A percentile compares a stretch with the other conserved stretches of the same genome.
Conservation (phyloP, 2,329 filamentous ascomycete genomes). For the Ampelomyces quisqualis region DNA sequence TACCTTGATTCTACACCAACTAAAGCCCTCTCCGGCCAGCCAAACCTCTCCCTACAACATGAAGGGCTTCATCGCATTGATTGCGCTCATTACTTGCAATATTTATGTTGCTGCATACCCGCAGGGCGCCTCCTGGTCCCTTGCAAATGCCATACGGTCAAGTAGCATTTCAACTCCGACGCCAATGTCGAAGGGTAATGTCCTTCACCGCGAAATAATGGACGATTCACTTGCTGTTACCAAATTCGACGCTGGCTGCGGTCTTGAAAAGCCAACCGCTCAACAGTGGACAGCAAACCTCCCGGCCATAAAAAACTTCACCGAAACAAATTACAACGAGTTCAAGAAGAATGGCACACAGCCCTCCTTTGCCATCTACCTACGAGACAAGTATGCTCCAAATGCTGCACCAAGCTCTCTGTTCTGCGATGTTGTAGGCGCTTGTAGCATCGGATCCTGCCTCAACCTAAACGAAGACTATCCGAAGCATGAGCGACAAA, state of each 20-base stretch:
- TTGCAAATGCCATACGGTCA: no score
- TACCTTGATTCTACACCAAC: no score
- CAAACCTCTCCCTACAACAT: no score
- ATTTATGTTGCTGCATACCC: no score
- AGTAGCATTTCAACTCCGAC: no score
- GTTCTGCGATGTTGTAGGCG: constrained; percentile 4
- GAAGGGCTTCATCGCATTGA: no score
- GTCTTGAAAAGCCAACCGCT: neutral
- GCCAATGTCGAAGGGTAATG: neutral
- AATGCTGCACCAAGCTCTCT: neutral
- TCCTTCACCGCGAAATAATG: neutral
- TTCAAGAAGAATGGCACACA: neutral
- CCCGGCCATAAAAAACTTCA: neutral
- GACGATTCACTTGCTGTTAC: neutral
- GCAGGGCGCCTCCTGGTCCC: no score
- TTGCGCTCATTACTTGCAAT: no score
- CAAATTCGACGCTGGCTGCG: neutral
- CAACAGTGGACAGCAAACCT: neutral
- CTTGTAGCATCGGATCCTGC: constrained; percentile 1
- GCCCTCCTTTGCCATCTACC: neutral
- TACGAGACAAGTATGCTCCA: constrained; percentile 2
- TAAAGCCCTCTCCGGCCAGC: no score
- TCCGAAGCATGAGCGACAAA: constrained; percentile 3
- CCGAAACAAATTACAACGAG: neutral
- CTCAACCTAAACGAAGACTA: neutral